A percentile compares a stretch with the other conserved stretches of the same genome.
Conservation (phyloP, 306 rosid species). For the Calophaca sinica region DNA sequence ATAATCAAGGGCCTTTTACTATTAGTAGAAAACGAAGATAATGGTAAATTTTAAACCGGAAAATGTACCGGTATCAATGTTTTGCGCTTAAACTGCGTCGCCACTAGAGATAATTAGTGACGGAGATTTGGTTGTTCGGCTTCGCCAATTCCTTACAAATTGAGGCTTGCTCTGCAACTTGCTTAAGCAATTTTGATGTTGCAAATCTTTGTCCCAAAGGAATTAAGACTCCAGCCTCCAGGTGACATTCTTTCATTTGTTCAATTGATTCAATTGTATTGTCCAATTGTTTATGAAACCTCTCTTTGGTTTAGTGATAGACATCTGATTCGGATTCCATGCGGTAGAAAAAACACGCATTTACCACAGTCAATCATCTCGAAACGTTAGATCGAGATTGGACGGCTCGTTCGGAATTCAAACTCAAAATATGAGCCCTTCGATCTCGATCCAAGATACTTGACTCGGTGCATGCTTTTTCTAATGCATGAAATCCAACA, state of each 20-base stretch:
- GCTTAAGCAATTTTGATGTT: conserved; percentile 30
- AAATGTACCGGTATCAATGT: conserved; percentile 7
- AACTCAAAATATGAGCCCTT: too few relatives aligned
- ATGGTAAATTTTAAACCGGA: neutral
- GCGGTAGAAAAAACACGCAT: too few relatives aligned
- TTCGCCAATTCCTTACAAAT: conserved; percentile 24
- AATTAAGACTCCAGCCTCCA: conserved; percentile 19
- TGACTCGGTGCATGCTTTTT: too few relatives aligned
- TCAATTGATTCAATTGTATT: neutral
- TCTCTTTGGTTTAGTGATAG: neutral
- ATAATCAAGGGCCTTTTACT: neutral
- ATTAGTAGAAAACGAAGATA: conserved; percentile 11
- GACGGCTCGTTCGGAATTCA: too few relatives aligned
- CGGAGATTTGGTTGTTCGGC: conserved; percentile 3
- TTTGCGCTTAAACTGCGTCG: conserved; percentile 11
- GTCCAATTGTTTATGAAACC: neutral
- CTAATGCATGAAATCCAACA: too few relatives aligned
- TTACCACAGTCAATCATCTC: too few relatives aligned
- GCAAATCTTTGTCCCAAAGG: conserved; percentile 9
- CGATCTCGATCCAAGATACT: too few relatives aligned
- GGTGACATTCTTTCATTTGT: conserved; percentile 41
- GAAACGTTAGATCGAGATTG: too few relatives aligned
- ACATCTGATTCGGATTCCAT: too few relatives aligned
- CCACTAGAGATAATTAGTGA: conserved; percentile 27
- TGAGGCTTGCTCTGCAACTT: conserved; percentile 1